Conservation (phyloP, 352 stramenopile genomes). For the Phytophthora pini region DNA sequence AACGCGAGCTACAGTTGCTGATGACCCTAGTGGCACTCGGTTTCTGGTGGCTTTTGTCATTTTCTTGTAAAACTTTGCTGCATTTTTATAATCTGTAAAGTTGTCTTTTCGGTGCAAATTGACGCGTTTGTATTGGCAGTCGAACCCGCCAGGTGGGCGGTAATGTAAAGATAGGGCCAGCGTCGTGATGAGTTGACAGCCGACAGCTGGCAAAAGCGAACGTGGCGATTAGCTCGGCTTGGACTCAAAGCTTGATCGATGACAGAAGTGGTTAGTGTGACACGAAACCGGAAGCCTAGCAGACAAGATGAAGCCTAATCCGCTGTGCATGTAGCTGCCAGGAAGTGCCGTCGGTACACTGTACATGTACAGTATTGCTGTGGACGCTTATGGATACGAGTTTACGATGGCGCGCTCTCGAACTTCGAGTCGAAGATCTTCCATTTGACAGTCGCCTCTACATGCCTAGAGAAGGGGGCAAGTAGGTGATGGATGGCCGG, state of each 20-base stretch:
- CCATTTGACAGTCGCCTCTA: conserved; percentile 11
- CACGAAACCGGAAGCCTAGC: background rate
- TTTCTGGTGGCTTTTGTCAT: conserved; percentile 6
- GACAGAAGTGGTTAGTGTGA: background rate
- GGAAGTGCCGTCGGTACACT: too few species aligned
- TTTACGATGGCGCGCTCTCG: background rate
- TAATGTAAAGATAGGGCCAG: conserved; percentile 17
- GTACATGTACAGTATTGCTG: too few species aligned
- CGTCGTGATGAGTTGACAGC: conserved; percentile 12
- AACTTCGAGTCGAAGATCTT: background rate
- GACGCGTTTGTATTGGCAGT: conserved; percentile 10
- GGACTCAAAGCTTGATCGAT: background rate
- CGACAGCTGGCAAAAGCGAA: conserved; percentile 4
- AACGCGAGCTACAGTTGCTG: conserved; percentile 3
- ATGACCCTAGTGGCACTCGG: conserved; percentile 7
- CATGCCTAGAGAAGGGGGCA: background rate
- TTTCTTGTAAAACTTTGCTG: conserved; percentile 10
- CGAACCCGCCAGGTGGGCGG: conserved; percentile 18
- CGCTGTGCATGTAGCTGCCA: background rate
- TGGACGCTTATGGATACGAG: background rate
- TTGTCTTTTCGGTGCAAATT: conserved; percentile 16
- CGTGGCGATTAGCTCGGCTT: background rate
- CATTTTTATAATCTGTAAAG: conserved; percentile 16
- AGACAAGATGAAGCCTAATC: conserved; percentile 7
- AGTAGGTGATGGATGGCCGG: background rate